Base-by-base conservation (phyloP, 192 early-diverging fungal species). In the Chytriomyces sp. region DNA sequence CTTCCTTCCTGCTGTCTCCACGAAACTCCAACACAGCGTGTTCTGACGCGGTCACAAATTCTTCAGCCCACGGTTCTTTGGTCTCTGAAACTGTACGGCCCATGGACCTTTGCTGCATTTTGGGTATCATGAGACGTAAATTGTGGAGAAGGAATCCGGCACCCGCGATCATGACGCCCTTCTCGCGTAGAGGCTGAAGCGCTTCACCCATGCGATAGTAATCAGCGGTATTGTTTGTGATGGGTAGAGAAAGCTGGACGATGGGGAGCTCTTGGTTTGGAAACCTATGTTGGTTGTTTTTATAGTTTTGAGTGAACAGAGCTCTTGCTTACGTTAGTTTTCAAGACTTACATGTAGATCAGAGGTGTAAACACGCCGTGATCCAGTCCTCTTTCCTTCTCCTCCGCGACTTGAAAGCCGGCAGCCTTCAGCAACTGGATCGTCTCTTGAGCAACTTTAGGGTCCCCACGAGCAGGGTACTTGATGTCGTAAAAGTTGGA, bases 331-430 rank as follows among this genome's bases (percentile, higher is more conserved):
- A 35, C 35, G 35, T 35, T 35, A 35, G 2, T 35, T 35, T 2
- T 35, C 4, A n/a, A 65, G 23, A 62, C 72, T 18, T 75, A 75
- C 67, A 83, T 44, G 20, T 85, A 71, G 26, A 81, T 83, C 3
- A 88, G 45, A 45, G 85, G 88, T 10, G 88, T 82, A 64, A 89
- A 89, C 2, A 87, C 83, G 46, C 88, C 88, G 79, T 89, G 88
- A 79, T 89, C 88, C 76, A 82, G 78, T 23, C 86, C 86, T 45
- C 86, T 72, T 18, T 50, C 62, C 28, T 18, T 18, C 44, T 77
- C 67, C 3, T 45, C 18, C 2, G 9, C 45, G 45, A 62, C 67
- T 26, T 75, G 28, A 75, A 88, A 76, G 6, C 86, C 85, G 5
- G 72, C 80, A 5, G 13, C 50, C 44, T 62, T 66, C 11, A 88